Evolutionary conservation across 129 eudicot genomes (phyloP).

Genomic region (Tagetes erecta): DNA sequence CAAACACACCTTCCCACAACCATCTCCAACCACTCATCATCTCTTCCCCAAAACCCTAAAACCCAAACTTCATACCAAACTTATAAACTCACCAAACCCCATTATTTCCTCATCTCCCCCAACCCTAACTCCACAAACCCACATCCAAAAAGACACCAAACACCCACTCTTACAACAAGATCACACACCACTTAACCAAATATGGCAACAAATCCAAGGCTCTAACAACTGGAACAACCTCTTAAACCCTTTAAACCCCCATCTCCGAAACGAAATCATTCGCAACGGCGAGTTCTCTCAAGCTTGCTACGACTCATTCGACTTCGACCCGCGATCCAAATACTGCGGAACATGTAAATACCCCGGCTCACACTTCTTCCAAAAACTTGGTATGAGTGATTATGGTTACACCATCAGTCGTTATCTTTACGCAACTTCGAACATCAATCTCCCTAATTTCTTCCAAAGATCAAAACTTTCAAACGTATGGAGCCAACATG

Average conservation of each 20-base stretch:
- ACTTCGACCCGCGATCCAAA: slow-evolving; percentile 76
- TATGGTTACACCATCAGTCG: slow-evolving; percentile 54
- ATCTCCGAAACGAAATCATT: slow-evolving; percentile 62
- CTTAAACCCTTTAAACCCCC: slow-evolving; percentile 65
- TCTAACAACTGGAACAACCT: slow-evolving; percentile 52
- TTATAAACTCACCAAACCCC: slow-evolving; percentile 8
- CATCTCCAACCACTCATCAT: not conserved
- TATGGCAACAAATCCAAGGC: slow-evolving; percentile 75
- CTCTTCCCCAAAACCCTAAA: slow-evolving; percentile 22
- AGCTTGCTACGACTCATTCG: slow-evolving; percentile 78
- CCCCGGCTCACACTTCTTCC: slow-evolving; percentile 52
- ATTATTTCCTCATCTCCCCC: slow-evolving; percentile 41
- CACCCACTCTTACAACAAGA: slow-evolving; percentile 2
- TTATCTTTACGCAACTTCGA: slow-evolving; percentile 69
- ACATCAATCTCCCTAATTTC: slow-evolving; percentile 67
- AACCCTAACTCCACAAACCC: slow-evolving; percentile 30
- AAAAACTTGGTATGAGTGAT: slow-evolving; percentile 50
- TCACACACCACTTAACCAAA: slow-evolving; percentile 39
- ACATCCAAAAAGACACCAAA: slow-evolving; percentile 23
- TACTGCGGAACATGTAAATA: slow-evolving; percentile 85
- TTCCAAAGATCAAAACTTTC: slow-evolving; percentile 55
- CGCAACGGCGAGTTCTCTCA: slow-evolving; percentile 82
- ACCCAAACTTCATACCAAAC: not conserved
- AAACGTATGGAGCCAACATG: slow-evolving; percentile 76
- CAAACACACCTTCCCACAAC: slow-evolving; percentile 26